phyloP scores from a whole-genome alignment of 2,329 filamentous ascomycete genomes.

The Lomentospora prolificans region DNA sequence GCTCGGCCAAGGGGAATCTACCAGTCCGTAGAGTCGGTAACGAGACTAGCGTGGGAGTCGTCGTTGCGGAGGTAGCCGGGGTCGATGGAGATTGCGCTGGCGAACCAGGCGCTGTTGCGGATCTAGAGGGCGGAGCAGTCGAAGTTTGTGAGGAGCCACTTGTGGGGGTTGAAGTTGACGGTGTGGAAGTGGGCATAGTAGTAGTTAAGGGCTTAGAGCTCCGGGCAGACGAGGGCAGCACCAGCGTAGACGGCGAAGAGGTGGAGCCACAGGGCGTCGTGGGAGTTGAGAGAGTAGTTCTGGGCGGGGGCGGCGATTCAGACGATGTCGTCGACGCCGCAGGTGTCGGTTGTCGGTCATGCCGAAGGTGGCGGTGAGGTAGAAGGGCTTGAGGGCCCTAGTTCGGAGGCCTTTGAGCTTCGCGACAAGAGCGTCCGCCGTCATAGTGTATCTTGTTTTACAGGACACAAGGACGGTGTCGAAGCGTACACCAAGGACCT shows the following conservation, averaged over 20 bases:
- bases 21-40: slow-evolving; percentile 96
- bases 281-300: background rate
- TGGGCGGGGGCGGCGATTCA: slow-evolving; percentile 48
- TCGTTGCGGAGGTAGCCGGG: slow-evolving; percentile 74
- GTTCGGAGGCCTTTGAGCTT: slow-evolving; percentile 56
- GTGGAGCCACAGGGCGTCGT: slow-evolving; percentile 67
- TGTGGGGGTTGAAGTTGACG: slow-evolving; percentile 95
- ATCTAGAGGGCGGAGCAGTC: slow-evolving; percentile 77
- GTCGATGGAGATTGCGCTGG: slow-evolving; percentile 66
- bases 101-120: slow-evolving; percentile 64
- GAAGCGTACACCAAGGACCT: slow-evolving; percentile 78
- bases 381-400: slow-evolving; percentile 74
- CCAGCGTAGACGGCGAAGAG: slow-evolving; percentile 91
- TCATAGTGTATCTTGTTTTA: slow-evolving; percentile 60
- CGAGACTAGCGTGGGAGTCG: slow-evolving; percentile 70
- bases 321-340: slow-evolving; percentile 72
- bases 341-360: slow-evolving; percentile 85
- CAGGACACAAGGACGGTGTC: slow-evolving; percentile 54
- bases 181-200: slow-evolving; percentile 64
- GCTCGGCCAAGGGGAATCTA: slow-evolving; percentile 83
- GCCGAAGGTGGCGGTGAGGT: slow-evolving; percentile 72
- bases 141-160: slow-evolving; percentile 93
- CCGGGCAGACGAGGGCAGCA: slow-evolving; percentile 69
- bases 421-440: slow-evolving; percentile 47
- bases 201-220: slow-evolving; percentile 52